Percentiles rank a stretch among this genome's conserved stretches.
Conservation (phyloP, 306 rosid genomes). For the Inga leiocalycina region DNA sequence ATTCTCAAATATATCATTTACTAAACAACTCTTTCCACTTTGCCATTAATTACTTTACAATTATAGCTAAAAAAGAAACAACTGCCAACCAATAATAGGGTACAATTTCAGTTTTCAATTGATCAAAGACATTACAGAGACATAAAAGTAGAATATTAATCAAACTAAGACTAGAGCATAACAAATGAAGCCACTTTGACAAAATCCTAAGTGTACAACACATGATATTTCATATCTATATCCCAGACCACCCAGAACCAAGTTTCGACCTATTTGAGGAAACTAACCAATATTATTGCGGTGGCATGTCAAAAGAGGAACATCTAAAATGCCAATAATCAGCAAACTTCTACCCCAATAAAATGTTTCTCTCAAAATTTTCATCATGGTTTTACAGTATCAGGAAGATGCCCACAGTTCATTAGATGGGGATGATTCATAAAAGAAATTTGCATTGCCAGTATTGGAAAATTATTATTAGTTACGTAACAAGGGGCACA, state of each 20-base stretch:
- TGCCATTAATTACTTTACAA: background rate
- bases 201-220: background rate
- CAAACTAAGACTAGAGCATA: background rate
- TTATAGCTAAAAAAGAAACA: background rate
- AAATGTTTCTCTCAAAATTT: background rate
- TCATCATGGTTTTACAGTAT: background rate
- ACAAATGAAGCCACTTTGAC: background rate
- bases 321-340: background rate
- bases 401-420: conserved; percentile 12
- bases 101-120: conserved; percentile 11
- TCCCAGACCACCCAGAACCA: background rate
- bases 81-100: background rate
- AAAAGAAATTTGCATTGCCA: background rate
- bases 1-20: background rate
- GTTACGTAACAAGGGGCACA: background rate
- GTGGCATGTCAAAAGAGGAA: background rate
- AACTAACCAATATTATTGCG: background rate
- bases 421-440: background rate
- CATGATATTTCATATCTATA: background rate
- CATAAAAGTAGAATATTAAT: background rate
- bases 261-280: background rate
- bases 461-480: background rate
- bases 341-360: background rate
- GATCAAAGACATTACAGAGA: background rate
- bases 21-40: conserved; percentile 9